phyloP scores from a whole-genome alignment of 225 moss, liverwort and hornwort species.

The Anthoceros angustus region DNA sequence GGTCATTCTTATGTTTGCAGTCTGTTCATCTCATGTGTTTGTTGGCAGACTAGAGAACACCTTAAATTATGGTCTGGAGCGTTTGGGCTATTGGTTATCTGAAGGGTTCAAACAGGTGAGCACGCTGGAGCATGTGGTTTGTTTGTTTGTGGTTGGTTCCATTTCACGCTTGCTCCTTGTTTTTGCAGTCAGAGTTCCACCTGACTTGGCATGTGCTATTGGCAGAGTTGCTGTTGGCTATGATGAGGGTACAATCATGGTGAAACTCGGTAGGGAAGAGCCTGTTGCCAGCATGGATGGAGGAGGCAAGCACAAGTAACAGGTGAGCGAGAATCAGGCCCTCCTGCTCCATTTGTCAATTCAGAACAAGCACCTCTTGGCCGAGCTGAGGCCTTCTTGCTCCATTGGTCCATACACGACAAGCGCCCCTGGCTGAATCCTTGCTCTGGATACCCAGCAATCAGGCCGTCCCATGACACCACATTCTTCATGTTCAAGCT shows the following conservation, averaged over 20 bases:
- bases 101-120: constrained; percentile 81
- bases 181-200: not conserved
- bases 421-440: no score
- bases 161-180: not conserved
- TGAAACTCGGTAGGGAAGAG: constrained; percentile 90
- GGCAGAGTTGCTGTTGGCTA: constrained; percentile 92
- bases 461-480: no score
- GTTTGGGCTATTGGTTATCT: constrained; percentile 81
- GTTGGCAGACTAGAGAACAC: constrained; percentile 73
- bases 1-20: not conserved
- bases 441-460: no score
- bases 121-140: not conserved
- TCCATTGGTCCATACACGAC: no score
- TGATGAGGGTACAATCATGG: constrained; percentile 98
- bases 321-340: no score
- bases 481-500: no score
- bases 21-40: constrained; percentile 2
- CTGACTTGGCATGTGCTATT: not conserved
- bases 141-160: not conserved
- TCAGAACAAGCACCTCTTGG: no score
- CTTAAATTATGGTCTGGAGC: constrained; percentile 89
- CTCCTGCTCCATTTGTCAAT: no score
- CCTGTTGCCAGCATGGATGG: constrained; percentile 98
- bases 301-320: no score
- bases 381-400: no score